Percentiles rank a stretch among this genome's conserved stretches.
These are phyloP conservation scores for Madurella mycetomatis DNA, from an alignment of 2,329 filamentous ascomycete species.

Conservation along the genomic window DNA sequence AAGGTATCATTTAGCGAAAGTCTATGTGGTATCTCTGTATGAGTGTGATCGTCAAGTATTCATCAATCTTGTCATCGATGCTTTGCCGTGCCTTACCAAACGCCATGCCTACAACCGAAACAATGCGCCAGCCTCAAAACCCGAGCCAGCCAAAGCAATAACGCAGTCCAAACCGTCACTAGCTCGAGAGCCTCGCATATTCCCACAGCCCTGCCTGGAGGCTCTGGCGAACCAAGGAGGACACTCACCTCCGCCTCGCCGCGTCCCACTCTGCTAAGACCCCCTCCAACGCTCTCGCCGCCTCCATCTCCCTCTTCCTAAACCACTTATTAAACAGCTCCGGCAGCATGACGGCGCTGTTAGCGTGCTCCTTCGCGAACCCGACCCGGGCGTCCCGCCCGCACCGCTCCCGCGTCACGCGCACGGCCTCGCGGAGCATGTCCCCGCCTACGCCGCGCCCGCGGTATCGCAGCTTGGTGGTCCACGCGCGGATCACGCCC, in stretches of 20 bases:
- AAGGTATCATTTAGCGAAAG: constrained; percentile 18
- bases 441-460: constrained; percentile 67
- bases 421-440: constrained; percentile 69
- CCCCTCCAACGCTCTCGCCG: constrained; percentile 48
- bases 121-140: not conserved
- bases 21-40: constrained; percentile 24
- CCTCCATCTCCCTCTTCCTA: constrained; percentile 54
- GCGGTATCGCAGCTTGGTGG: constrained; percentile 65
- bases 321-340: constrained; percentile 59
- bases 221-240: not conserved
- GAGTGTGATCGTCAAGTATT: not conserved
- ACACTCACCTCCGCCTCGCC: constrained; percentile 39
- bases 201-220: not conserved
- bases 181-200: not conserved
- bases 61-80: not conserved
- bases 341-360: constrained; percentile 61
- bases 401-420: constrained; percentile 61
- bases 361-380: constrained; percentile 75
- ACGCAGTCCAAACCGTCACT: too few relatives aligned
- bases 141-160: not conserved
- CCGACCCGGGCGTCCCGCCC: constrained; percentile 63
- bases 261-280: constrained; percentile 50
- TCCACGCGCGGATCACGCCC: constrained; percentile 78
- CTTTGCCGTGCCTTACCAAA: not conserved
- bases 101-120: not conserved